Base-by-base conservation (phyloP, 441 rosid genomes). In the Pelargonium cotyledonis region DNA sequence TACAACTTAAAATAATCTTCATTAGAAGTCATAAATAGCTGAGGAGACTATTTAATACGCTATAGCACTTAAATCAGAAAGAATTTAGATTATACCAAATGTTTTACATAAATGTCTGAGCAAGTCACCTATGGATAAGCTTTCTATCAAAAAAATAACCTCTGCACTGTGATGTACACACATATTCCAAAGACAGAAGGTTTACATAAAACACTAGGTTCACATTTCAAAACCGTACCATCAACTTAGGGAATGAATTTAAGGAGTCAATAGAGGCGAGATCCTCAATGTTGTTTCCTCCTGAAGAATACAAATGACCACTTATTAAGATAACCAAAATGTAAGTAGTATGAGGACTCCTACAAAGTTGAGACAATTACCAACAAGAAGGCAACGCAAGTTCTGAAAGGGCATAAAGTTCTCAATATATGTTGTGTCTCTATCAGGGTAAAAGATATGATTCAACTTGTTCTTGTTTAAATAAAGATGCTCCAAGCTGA, bases 401-500 rank as follows among this genome's bases (percentile, higher is more conserved):
- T 79, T 91, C 69, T 87, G 86, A 79, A 94, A 94, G 1, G 85
- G 89, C 19, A 66, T 70, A 35, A 66, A 77, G 69, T 77, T 70
- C 80, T 72, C 72, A 43, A 53, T 57, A 44, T 65, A 53, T 19
- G 77, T 61, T 31, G 74, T 62, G 72, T 75, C 74, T 61, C 66
- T 69, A 72, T 71, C 82, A 73, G 90, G 91, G 83, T 81, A 80
- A 81, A 70, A 82, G 69, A 91, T 79, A 65, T 0, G 67, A 66
- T 84, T 75, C 82, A 94, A 80, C 65, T 82, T 84, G 85, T 94
- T 94, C 73, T 86, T 91, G 83, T 84, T 89, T 84, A 91, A 77
- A 76, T 91, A 84, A 70, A 94, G 93, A 78, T 85, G 87, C 86
- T 87, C 89, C 87, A 94, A 88, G 77, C 99, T 94, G 88, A 72